Conservation (phyloP, 257 asterid genomes). For the Eustoma russellianum region DNA sequence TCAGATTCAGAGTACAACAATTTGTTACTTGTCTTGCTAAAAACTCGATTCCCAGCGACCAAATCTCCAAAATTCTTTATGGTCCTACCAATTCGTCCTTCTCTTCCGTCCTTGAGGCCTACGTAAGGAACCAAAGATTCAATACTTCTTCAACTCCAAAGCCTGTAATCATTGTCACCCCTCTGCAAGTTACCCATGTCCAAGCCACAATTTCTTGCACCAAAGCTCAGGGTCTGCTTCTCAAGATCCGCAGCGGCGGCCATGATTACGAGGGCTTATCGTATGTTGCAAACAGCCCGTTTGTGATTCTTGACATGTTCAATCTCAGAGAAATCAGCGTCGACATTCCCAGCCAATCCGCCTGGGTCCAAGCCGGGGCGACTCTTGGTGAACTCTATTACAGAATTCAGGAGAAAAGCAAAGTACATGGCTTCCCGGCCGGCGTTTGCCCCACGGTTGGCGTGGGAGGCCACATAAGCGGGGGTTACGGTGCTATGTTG, state of each 20-base stretch:
- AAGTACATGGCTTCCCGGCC: constrained; percentile 1
- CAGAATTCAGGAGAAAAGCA: constrained; percentile 2
- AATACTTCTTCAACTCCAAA: background rate
- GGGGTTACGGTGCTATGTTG: constrained; percentile 13
- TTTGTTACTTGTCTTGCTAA: too few species aligned
- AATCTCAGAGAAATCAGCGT: background rate
- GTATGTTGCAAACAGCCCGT: background rate
- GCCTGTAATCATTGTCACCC: background rate
- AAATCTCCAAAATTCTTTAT: too few species aligned
- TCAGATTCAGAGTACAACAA: too few species aligned
- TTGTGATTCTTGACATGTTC: constrained; percentile 3
- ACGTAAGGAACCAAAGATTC: background rate
- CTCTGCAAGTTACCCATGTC: background rate
- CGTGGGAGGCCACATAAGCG: constrained; percentile 9
- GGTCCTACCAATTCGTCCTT: too few species aligned
- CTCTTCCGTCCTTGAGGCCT: too few species aligned
- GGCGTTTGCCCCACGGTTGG: constrained; percentile 6
- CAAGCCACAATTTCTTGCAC: background rate
- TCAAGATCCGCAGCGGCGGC: constrained; percentile 3
- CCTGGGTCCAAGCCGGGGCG: constrained; percentile 17
- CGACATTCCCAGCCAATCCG: background rate
- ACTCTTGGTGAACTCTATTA: background rate
- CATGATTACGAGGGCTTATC: constrained; percentile 4
- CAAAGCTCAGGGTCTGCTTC: background rate
- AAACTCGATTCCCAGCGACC: too few species aligned